Conservation (phyloP, 2,329 filamentous ascomycete species). For the Chrysoporthe austroafricana region DNA sequence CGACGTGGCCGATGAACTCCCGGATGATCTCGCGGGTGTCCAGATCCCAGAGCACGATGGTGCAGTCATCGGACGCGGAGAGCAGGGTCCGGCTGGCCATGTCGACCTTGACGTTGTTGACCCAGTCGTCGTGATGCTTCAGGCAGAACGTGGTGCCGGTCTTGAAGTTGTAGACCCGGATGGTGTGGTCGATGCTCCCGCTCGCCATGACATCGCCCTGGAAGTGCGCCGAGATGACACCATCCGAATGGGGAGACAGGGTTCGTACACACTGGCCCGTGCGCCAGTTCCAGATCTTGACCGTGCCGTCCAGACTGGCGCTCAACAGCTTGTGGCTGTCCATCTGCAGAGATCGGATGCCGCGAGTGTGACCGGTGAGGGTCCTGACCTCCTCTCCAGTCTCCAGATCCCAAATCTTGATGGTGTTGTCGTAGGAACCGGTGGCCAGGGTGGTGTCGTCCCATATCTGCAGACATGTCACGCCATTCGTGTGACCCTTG, state of each 20-base stretch:
- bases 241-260: slow-evolving; percentile 76
- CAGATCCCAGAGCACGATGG: slow-evolving; percentile 89
- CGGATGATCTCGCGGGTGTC: slow-evolving; percentile 79
- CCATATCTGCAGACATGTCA: slow-evolving; percentile 65
- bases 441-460: slow-evolving; percentile 91
- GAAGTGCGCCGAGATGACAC: slow-evolving; percentile 87
- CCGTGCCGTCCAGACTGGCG: slow-evolving; percentile 82
- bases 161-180: slow-evolving; percentile 92
- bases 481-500: slow-evolving; percentile 83
- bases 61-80: slow-evolving; percentile 92
- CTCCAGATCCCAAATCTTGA: slow-evolving; percentile 95
- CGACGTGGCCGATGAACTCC: slow-evolving; percentile 85
- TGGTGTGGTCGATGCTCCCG: slow-evolving; percentile 84
- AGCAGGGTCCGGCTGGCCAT: slow-evolving; percentile 81
- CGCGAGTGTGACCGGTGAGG: slow-evolving; percentile 77
- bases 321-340: slow-evolving; percentile 90
- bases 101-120: slow-evolving; percentile 93
- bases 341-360: slow-evolving; percentile 89
- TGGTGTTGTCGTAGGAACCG: slow-evolving; percentile 91
- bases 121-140: slow-evolving; percentile 88
- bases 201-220: slow-evolving; percentile 83
- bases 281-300: slow-evolving; percentile 97
- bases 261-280: slow-evolving; percentile 86
- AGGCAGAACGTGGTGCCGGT: slow-evolving; percentile 80
- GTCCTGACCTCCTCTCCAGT: slow-evolving; percentile 87